Base-by-base conservation (phyloP, 2,329 filamentous ascomycete species). In the Botrytis cinerea region DNA sequence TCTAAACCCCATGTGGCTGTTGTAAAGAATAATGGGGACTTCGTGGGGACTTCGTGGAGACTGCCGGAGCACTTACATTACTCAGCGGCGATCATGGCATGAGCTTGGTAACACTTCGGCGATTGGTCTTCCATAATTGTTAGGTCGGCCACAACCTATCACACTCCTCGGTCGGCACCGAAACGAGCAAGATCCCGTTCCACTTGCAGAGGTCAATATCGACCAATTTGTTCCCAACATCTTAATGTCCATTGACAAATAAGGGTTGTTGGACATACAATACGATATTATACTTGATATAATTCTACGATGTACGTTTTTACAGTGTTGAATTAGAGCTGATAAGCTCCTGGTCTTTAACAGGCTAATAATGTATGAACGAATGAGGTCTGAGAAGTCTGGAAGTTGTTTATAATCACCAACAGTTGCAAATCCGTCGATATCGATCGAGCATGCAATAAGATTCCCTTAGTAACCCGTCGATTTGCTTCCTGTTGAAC, bases 31-130 rank as follows among this genome's bases (percentile, higher is more conserved):
- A 68, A 54, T 68, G 35, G 35, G 38, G 64, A 40, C 64, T 51
- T 38, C 32, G 46, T 45, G 43, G 45, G 51, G 63, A 48, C 63
- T 51, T 51, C 63, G 46, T 54, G 48, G 48, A 54, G 48, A 54
- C 48, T 54, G n/a, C 46, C 32, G 32, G 48, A 40, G 48, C n/a
- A 32, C 14, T 68, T 68, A 43, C 25, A 28, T 68, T 32, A 51
- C 45, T 67, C 48, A 22, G 48, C 40, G 64, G 40, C 48, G 64
- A 68, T 68, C 46, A 68, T 43, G 16, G 48, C 35, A 54, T 54
- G 35, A 40, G 46, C 64, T 38, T 68, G 46, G 46, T 40, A 35
- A 67, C 22, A 54, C 35, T 54, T n/a, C 35, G 46, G 46, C 25
- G 14, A 54, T 40, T 35, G 25, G 48, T n/a, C 32, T 28, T 46